Conservation (phyloP, 176 grass and related monocot genomes). For the Metroxylon sagu region DNA sequence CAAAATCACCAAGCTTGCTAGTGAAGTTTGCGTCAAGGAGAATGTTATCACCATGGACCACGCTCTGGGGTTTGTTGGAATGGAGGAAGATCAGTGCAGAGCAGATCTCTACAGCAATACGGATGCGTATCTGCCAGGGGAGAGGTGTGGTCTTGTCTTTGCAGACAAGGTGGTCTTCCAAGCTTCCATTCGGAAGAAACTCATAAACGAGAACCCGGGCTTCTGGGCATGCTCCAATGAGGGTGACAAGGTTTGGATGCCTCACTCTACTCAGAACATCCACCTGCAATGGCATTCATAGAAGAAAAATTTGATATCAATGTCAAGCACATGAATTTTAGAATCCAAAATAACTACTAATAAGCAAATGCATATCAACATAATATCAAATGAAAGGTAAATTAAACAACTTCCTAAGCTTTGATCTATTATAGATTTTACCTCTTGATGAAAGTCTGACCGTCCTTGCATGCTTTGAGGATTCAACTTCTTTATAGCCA, state of each 20-base stretch:
- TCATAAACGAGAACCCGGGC: constrained; percentile 46
- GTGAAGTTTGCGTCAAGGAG: constrained; percentile 60
- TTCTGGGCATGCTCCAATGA: constrained; percentile 61
- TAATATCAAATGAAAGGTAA: too few species aligned
- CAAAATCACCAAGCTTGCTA: constrained; percentile 62
- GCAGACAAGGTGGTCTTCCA: constrained; percentile 40
- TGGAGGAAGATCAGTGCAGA: constrained; percentile 73
- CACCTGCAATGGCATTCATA: constrained; percentile 26
- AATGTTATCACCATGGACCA: constrained; percentile 63
- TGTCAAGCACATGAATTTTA: too few species aligned
- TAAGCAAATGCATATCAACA: too few species aligned
- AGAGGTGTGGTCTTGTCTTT: constrained; percentile 32
- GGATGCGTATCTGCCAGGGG: constrained; percentile 49
- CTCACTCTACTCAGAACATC: constrained; percentile 42
- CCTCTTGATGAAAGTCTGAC: constrained; percentile 69
- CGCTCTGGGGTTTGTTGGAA: constrained; percentile 39
- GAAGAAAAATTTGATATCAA: too few species aligned
- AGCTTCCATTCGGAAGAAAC: constrained; percentile 72
- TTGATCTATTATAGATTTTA: not conserved
- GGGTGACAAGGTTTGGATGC: constrained; percentile 69
- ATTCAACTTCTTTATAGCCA: constrained; percentile 68
- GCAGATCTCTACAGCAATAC: constrained; percentile 65
- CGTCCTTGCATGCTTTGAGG: constrained; percentile 36
- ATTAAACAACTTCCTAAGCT: too few species aligned
- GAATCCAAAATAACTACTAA: too few species aligned